Percentiles rank a stretch among this genome's conserved stretches.
Conservation (phyloP, 768 basidiomycete species). For the Agaricus blazei region DNA sequence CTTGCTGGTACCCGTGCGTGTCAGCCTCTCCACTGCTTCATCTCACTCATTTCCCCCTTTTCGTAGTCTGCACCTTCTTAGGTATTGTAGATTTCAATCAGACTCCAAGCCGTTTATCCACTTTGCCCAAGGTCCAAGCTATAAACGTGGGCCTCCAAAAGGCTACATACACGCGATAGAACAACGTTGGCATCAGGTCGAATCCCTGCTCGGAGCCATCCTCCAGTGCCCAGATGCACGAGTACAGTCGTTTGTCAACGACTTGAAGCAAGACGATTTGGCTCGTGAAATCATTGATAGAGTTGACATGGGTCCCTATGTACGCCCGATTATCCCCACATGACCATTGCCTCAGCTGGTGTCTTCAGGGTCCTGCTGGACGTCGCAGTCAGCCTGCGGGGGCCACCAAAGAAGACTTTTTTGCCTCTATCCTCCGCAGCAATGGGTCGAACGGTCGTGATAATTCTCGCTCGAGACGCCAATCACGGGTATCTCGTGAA, state of each 20-base stretch:
- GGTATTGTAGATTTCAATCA: constrained; percentile 27
- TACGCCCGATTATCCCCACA: constrained; percentile 25
- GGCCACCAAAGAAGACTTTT: constrained; percentile 74
- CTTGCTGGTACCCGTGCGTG: constrained; percentile 48
- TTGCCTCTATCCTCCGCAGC: constrained; percentile 65
- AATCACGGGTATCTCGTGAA: constrained; percentile 74
- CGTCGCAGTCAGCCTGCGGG: constrained; percentile 53
- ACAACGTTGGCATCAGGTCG: constrained; percentile 87
- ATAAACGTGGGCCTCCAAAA: constrained; percentile 81
- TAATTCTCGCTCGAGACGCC: constrained; percentile 57
- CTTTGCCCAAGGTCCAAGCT: constrained; percentile 54
- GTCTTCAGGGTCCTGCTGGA: constrained; percentile 61
- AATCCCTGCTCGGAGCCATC: constrained; percentile 81
- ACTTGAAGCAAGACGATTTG: constrained; percentile 66
- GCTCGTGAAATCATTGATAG: constrained; percentile 72
- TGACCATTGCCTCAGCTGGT: constrained; percentile 9
- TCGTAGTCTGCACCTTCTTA: constrained; percentile 60
- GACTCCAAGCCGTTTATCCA: background rate
- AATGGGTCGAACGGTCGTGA: constrained; percentile 47
- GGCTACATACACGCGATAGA: constrained; percentile 94
- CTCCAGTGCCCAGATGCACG: constrained; percentile 66
- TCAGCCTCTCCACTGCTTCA: constrained; percentile 10
- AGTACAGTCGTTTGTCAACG: constrained; percentile 56
- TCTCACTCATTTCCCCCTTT: constrained; percentile 14
- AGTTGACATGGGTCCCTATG: constrained; percentile 80